Base-by-base conservation (phyloP, 352 stramenopile genomes). In the Halophytophthora batemanensis region DNA sequence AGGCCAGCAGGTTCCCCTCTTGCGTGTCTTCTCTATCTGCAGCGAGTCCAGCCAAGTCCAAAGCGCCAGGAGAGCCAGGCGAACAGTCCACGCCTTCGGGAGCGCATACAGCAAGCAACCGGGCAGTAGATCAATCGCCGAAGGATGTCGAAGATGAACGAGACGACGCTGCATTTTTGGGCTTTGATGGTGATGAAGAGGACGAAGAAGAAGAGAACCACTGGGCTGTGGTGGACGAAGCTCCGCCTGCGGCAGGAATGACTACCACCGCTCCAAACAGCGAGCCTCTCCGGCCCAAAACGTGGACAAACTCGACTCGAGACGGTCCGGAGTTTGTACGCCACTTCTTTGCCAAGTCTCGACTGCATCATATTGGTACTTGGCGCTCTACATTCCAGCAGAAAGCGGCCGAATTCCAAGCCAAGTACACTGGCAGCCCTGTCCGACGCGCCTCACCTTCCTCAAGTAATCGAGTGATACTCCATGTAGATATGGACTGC, bases 401-500 rank as follows among this genome's bases (percentile, higher is more conserved):
- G 43, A 73, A 77, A 45, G 75, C 74, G 4, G 48, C 29, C 3
- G 74, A 87, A 34, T 90, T 93, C 33, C 65, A 74, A 29, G 56
- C 69, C 6, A 80, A 86, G 14, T 90, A 90, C 53, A 75, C 68
- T 49, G 79, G 82, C 4, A 38, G 46, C 14, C 39, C 41, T 0
- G 65, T 91, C 28, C 47, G 23, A 12, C 70, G 69, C 42, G 75
- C 64, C 11, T 14, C 65, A 0, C 19, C 59, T 7, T 64, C 52
- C 7, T 85, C 73, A 0, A 66, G 25, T 18, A 50, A 87, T 15
- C 82, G 90, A 1, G 92, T 96, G 36, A 92, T 99, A 36, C 66
- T 98, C 44, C 95, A 98, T 47, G 83, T 98, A 0, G 96, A 99
- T 65, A 98, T 99, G 95, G 96, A 99, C 67, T 98, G 89, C 51